These are phyloP conservation scores for Herpetomonas tarakana DNA, from an alignment of 208 protist species.

Conservation along the genomic window DNA sequence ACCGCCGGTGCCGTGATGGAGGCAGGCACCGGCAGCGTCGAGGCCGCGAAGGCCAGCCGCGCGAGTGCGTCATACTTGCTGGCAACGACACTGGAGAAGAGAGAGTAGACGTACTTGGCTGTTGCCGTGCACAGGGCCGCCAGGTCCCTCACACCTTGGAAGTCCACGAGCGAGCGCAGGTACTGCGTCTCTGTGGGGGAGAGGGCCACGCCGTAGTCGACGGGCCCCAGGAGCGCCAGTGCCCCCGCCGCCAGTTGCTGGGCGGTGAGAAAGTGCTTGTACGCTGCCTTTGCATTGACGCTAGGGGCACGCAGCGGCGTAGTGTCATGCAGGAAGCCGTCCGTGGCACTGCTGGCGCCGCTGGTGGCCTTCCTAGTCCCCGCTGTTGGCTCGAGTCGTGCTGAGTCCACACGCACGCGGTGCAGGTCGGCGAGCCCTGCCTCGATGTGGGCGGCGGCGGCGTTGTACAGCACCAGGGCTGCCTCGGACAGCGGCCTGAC, in stretches of 20 bases:
- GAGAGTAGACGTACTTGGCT: conserved; percentile 72
- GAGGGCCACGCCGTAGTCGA: conserved; percentile 16
- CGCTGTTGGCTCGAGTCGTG: conserved; percentile 7
- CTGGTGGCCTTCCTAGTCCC: conserved; percentile 10
- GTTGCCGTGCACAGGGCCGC: conserved; percentile 34
- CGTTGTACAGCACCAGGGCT: conserved; percentile 64
- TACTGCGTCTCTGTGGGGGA: conserved; percentile 26
- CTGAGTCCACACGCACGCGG: conserved; percentile 25
- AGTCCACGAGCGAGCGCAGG: conserved; percentile 29
- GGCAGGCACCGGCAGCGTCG: conserved; percentile 26
- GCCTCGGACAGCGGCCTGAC: conserved; percentile 38
- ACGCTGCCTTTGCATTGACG: conserved; percentile 48
- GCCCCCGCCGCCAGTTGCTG: conserved; percentile 26
- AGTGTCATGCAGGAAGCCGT: not conserved
- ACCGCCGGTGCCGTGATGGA: conserved; percentile 15
- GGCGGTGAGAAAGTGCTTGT: conserved; percentile 34
- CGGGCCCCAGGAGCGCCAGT: conserved; percentile 19
- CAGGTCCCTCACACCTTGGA: conserved; percentile 25
- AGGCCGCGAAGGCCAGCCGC: conserved; percentile 41
- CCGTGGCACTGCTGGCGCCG: conserved; percentile 12
- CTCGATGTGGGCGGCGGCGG: conserved; percentile 35
- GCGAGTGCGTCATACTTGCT: conserved; percentile 54
- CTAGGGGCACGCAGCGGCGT: conserved; percentile 13
- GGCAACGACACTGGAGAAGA: conserved; percentile 36
- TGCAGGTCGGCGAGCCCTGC: conserved; percentile 33